Base-by-base conservation (phyloP, 176 grass and related monocot species). In the Phoenix dactylifera region DNA sequence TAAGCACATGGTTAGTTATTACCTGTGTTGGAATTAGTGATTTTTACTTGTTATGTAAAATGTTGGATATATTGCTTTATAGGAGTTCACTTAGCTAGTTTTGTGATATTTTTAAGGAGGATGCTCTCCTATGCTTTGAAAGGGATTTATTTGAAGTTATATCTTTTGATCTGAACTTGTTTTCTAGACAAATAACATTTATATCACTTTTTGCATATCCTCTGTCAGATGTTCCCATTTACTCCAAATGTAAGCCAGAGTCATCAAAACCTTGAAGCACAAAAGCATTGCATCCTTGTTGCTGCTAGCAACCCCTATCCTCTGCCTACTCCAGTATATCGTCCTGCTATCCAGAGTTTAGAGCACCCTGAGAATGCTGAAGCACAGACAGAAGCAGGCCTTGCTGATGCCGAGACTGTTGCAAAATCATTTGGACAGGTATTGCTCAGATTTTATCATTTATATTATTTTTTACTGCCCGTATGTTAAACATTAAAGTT, bases 281-380 rank as follows among this genome's bases (percentile, higher is more conserved):
- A 92, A 58, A 98, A 89, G 62, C 93, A 98, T 73, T 98, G 93
- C 60, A 72, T 98, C 57, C 79, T 98, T 68, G 76, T 87, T 74
- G 77, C 84, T 81, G 93, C 93, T 51, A 98, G 84, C 75, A 92
- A 98, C 80, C 87, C 88, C 26, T 83, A 88, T n/a, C 81, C 78
- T 53, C 68, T 92, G 54, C 81, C 93, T 48, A 92, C 84, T 35
- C 87, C 87, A 73, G 84, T 89, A 22, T 89, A 83, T 59, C 29
- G 71, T 22, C 82, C 79, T 73, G 57, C 69, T 74, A 28, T 63
- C 69, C 73, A 77, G 79, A 74, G 54, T 82, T 52, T 26, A 74
- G 83, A 85, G 53, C 72, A 74, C 55, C 82, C 78, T 63, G 85
- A 83, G 63, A 95, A 77, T 49, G 74, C 59, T 52, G 88, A 92